phyloP scores from a whole-genome alignment of 1,284 basidiomycete species.

The Rhodotorula mucilaginosa region DNA sequence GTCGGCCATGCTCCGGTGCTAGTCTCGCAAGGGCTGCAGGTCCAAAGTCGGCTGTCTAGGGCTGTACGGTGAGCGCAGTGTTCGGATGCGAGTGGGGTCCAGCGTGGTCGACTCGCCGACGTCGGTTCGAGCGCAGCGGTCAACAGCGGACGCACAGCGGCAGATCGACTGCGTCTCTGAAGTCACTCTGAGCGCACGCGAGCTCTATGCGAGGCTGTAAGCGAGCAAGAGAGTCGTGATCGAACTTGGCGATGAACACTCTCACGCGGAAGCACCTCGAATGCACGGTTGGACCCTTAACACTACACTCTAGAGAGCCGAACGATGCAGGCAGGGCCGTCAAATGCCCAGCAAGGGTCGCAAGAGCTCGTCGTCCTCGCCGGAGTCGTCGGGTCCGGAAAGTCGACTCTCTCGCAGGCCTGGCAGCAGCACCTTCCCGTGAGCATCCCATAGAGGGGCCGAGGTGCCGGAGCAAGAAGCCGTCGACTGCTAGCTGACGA shows the following conservation, averaged over 20 bases:
- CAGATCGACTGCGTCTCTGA: background rate
- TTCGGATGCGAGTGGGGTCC: background rate
- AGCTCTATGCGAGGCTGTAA: too few species aligned
- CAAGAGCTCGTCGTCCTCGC: constrained; percentile 31
- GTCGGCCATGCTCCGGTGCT: constrained; percentile 8
- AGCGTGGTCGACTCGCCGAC: too few species aligned
- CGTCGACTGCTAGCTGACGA: background rate
- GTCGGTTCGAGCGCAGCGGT: too few species aligned
- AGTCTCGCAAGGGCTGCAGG: background rate
- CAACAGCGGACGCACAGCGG: background rate
- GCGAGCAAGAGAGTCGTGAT: background rate
- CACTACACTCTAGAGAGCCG: background rate
- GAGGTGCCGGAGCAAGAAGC: too few species aligned
- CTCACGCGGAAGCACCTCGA: too few species aligned
- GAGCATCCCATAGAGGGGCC: background rate
- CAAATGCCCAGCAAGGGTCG: background rate
- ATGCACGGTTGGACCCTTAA: background rate
- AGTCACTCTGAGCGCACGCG: too few species aligned
- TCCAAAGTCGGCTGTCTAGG: background rate
- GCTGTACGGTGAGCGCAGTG: background rate
- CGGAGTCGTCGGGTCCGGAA: constrained; percentile 41
- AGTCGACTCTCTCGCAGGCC: constrained; percentile 30
- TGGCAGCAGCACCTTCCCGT: constrained; percentile 18
- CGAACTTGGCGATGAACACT: background rate
- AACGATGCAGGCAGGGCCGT: background rate